A percentile compares a stretch with the other conserved stretches of the same genome.
Conservation (phyloP, 2,329 filamentous ascomycete species). For the Ascochyta clinopodiicola region DNA sequence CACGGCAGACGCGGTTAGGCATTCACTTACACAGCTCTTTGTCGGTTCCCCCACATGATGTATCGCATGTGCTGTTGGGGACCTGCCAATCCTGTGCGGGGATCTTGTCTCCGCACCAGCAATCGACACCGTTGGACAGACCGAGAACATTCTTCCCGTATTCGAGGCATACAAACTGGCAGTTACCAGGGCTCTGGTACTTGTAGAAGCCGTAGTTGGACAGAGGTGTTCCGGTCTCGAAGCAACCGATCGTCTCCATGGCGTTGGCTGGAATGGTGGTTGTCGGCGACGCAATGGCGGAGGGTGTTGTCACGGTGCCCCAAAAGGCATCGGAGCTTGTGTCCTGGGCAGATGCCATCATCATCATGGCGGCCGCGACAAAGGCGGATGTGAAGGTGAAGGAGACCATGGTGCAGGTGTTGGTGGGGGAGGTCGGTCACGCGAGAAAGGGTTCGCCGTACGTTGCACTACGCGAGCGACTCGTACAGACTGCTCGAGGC, state of each 20-base stretch:
- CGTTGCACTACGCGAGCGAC: constrained; percentile 19
- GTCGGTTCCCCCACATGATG: constrained; percentile 68
- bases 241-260: constrained; percentile 58
- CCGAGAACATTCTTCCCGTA: constrained; percentile 65
- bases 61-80: constrained; percentile 67
- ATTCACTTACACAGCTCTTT: constrained; percentile 67
- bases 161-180: constrained; percentile 58
- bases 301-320: constrained; percentile 25
- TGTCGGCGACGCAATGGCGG: constrained; percentile 40
- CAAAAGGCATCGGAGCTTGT: constrained; percentile 23
- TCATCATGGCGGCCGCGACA: constrained; percentile 39
- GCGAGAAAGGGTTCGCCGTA: constrained; percentile 16
- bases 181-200: constrained; percentile 64
- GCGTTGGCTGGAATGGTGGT: constrained; percentile 34
- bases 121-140: constrained; percentile 66
- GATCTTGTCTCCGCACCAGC: constrained; percentile 75
- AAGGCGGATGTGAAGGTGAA: constrained; percentile 40
- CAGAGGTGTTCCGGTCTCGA: constrained; percentile 55
- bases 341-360: constrained; percentile 31
- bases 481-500: constrained; percentile 24
- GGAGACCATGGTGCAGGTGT: constrained; percentile 41
- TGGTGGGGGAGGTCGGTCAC: constrained; percentile 7
- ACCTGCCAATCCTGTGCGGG: constrained; percentile 64
- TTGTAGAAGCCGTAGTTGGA: constrained; percentile 56
- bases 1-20: background rate